Evolutionary conservation across 202 grass and related monocot species (phyloP), one percentile per base, ranked within the genome.

Genomic region (Setaria italica): DNA sequence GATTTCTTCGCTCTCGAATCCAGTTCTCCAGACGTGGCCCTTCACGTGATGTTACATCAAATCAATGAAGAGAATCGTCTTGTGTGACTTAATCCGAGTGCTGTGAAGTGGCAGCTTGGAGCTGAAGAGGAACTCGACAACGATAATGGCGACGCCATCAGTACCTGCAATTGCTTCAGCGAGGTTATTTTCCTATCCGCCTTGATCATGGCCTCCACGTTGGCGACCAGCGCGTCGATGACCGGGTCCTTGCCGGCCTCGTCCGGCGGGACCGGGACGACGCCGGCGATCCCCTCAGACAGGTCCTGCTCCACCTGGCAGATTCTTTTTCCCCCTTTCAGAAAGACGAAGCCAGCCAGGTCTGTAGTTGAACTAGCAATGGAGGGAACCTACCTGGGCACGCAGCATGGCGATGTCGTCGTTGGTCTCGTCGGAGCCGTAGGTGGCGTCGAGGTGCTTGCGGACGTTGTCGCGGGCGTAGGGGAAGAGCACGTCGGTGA

Each of bases 141-240:
- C 10, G 58, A 11, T 29, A 29, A 62, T 29, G 58, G 21, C 3
- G 9, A 9, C 0, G 10, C 0, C 4, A 34, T 19, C 14, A 34
- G 68, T 54, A 92, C 90, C 93, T 95, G 95, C 60, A 98, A 62
- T 82, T 98, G 93, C 85, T 98, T 98, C 34, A 98, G 93, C 14
- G 95, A 90, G 2, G 91, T 88, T 62, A 95, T 78, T 69, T 98
- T 98, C 84, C 93, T 93, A 63, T 98, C 93, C 13, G 91, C 91
- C 88, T 77, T 73, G 58, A 95, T 98, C 95, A 98, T 98, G 70
- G 93, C 89, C 74, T 95, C 79, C 42, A 98, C 92, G 19, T 98
- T 95, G 64, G 82, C 20, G 12, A 91, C 95, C 45, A 94, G 60
- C 9, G 91, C 76, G 58, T 94, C 81, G 70, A 98, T 86, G 60